Conservation (phyloP, 257 asterid species). For the Phtheirospermum japonicum region DNA sequence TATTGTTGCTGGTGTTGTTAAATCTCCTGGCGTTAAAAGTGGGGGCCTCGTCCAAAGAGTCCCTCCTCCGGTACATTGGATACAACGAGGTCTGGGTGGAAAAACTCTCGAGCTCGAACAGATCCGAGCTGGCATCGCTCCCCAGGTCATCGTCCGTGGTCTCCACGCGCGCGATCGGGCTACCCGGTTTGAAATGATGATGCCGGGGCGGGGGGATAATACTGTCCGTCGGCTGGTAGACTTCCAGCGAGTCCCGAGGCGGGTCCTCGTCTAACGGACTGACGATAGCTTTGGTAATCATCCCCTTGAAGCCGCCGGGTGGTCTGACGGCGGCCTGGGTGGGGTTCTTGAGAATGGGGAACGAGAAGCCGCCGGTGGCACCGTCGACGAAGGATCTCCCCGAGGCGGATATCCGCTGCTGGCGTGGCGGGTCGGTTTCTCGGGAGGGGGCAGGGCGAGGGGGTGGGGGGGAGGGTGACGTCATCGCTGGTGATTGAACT, state of each 20-base stretch:
- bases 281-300: not conserved
- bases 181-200: conserved; percentile 35
- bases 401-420: conserved; percentile 51
- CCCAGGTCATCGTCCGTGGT: conserved; percentile 52
- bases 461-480: too few relatives aligned
- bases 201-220: not conserved
- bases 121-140: conserved; percentile 86
- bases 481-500: conserved; percentile 21
- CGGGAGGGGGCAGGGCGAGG: conserved; percentile 15
- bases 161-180: conserved; percentile 41
- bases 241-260: conserved; percentile 60
- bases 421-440: conserved; percentile 28
- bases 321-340: not conserved
- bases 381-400: conserved; percentile 39
- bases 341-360: conserved; percentile 47
- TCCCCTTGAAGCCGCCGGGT: not conserved
- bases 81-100: conserved; percentile 62
- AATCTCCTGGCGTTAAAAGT: conserved; percentile 41
- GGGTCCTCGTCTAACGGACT: conserved; percentile 52
- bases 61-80: conserved; percentile 53
- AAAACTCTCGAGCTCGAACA: conserved; percentile 83
- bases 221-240: conserved; percentile 56
- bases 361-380: conserved; percentile 48
- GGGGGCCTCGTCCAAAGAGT: conserved; percentile 59
- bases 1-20: conserved; percentile 19